Conservation (phyloP, 169 alveolate species). For the Cryptosporidium andersoni region DNA sequence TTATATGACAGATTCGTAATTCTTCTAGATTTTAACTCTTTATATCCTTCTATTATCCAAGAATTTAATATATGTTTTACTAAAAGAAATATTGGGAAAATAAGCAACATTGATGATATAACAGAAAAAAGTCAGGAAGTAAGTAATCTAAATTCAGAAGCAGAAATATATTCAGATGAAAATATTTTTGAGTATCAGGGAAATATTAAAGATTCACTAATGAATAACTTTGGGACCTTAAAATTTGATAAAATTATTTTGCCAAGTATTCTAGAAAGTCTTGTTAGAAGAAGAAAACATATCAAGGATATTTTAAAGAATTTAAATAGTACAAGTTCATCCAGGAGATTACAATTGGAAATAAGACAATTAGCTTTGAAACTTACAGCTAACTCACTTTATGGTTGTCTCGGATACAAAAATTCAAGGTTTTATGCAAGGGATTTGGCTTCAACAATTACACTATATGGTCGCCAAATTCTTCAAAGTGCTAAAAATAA, state of each 20-base stretch:
- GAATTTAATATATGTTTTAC: constrained; percentile 99
- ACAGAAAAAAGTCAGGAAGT: constrained; percentile 65
- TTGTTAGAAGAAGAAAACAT: constrained; percentile 72
- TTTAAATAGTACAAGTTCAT: constrained; percentile 1
- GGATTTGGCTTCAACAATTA: constrained; percentile 97
- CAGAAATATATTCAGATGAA: neutral
- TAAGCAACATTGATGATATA: constrained; percentile 62
- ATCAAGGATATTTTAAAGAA: constrained; percentile 72
- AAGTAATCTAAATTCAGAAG: constrained; percentile 75
- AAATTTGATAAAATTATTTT: constrained; percentile 65
- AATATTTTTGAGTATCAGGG: neutral
- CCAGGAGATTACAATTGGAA: constrained; percentile 82
- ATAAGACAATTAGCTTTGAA: constrained; percentile 95
- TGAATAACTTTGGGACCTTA: neutral
- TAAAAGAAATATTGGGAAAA: constrained; percentile 79
- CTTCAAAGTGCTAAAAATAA: constrained; percentile 88
- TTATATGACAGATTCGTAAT: constrained; percentile 94
- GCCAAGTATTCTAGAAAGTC: constrained; percentile 76
- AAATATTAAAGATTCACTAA: neutral
- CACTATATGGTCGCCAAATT: constrained; percentile 92
- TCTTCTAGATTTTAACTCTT: constrained; percentile 96
- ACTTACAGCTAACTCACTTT: constrained; percentile 97
- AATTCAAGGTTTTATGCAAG: constrained; percentile 96
- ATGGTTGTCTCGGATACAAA: constrained; percentile 98
- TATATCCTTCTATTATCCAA: constrained; percentile 98